Evolutionary conservation across 768 basidiomycete genomes (phyloP).

Genomic region (Termitomyces eurrhizus): DNA sequence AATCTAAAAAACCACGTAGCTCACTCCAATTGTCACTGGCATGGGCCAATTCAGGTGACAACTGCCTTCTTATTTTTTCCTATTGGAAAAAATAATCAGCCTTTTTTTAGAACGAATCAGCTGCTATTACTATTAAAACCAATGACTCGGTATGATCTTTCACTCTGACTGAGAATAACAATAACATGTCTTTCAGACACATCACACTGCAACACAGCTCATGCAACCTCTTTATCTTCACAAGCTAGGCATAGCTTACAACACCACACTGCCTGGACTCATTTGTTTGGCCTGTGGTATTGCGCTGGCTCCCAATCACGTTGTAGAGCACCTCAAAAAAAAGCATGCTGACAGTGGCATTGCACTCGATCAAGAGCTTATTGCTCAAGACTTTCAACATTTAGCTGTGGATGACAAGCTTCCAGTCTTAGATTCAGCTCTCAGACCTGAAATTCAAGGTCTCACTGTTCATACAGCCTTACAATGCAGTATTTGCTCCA

Average conservation of each 20-base stretch:
- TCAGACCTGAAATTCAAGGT: neutral
- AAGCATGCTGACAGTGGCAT: neutral
- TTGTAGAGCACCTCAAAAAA: neutral
- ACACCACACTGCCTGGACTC: neutral
- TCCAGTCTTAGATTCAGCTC: neutral
- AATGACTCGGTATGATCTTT: no score
- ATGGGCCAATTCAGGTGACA: neutral
- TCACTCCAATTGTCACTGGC: neutral
- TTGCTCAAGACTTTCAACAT: neutral
- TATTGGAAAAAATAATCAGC: no score
- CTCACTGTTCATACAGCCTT: neutral
- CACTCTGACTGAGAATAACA: no score
- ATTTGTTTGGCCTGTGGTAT: neutral
- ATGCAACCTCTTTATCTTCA: neutral
- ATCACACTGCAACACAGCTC: no score
- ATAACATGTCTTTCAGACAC: no score
- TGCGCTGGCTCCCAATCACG: neutral
- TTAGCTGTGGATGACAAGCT: neutral
- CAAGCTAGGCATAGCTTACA: neutral
- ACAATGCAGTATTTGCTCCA: neutral
- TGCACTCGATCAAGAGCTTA: fast-evolving
- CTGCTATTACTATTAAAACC: no score
- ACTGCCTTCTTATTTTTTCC: no score
- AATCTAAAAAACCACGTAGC: neutral
- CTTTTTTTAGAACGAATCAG: no score